Evolutionary conservation across 1,284 basidiomycete species (phyloP).

Genomic region (Tylopilus microsporus): DNA sequence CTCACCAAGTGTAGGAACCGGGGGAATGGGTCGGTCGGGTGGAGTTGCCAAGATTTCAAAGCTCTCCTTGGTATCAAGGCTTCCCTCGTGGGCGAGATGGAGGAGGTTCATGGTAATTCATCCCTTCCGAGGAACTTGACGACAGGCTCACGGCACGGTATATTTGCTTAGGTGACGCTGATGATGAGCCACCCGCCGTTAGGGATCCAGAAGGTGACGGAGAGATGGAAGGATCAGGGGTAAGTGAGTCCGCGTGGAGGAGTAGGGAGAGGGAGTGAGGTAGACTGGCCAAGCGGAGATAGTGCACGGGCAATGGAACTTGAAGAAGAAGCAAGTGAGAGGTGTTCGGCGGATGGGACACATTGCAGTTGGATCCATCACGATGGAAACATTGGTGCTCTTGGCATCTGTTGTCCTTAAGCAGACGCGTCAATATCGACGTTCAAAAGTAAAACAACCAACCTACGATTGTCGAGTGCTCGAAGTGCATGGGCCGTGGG

Average conservation of each 20-base stretch:
- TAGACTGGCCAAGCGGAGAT: conserved; percentile 27
- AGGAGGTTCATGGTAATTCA: conserved; percentile 34
- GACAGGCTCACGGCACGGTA: conserved; percentile 40
- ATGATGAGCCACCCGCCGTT: conserved; percentile 6
- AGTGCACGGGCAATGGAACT: conserved; percentile 5
- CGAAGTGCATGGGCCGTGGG: background rate
- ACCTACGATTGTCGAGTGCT: conserved; percentile 17
- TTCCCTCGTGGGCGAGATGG: conserved; percentile 30
- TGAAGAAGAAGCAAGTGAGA: conserved; percentile 9
- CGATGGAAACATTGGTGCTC: conserved; percentile 17
- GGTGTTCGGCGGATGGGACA: conserved; percentile 14
- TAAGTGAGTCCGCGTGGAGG: conserved; percentile 19
- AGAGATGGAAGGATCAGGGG: conserved; percentile 13
- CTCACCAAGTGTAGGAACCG: conserved; percentile 9
- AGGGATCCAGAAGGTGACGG: conserved; percentile 9
- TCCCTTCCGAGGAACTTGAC: conserved; percentile 23
- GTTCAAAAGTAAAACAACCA: background rate
- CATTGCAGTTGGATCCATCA: conserved; percentile 23
- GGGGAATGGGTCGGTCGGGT: conserved; percentile 20
- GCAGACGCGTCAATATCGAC: background rate
- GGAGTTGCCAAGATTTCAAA: background rate
- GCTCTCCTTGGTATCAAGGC: conserved; percentile 12
- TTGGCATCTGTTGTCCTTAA: conserved; percentile 18
- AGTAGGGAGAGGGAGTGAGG: conserved; percentile 20
- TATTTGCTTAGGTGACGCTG: conserved; percentile 31